Percentiles rank a stretch among this genome's conserved stretches.
Evolutionary conservation across 805 yeast species (phyloP).

Genomic region (Nakazawaea pomicola): DNA sequence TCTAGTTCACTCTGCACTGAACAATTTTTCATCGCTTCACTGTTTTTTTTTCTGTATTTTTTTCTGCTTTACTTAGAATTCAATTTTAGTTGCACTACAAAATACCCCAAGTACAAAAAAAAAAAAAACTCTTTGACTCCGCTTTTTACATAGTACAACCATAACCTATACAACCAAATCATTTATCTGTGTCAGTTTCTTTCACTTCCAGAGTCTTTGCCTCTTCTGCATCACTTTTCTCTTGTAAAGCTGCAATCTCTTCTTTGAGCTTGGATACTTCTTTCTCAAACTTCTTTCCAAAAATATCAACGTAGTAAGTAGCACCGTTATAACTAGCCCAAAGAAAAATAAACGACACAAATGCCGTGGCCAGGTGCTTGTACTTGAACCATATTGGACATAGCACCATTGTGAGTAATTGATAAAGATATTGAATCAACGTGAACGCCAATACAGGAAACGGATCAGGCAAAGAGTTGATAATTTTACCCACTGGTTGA

Average conservation of each 20-base stretch:
- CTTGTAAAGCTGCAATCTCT: constrained; percentile 66
- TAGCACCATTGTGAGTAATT: constrained; percentile 77
- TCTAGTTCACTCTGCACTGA: background rate
- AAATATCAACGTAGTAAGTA: constrained; percentile 85
- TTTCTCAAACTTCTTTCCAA: constrained; percentile 84
- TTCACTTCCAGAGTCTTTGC: too few species aligned
- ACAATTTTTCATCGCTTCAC: background rate
- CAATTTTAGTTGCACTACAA: too few species aligned
- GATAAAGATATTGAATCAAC: constrained; percentile 81
- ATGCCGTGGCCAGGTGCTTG: constrained; percentile 60
- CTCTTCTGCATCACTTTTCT: background rate
- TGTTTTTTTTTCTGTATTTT: background rate
- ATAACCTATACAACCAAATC: too few species aligned
- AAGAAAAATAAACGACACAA: constrained; percentile 67
- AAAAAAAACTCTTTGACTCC: too few species aligned
- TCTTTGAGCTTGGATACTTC: constrained; percentile 68
- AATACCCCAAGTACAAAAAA: too few species aligned
- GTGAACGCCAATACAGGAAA: constrained; percentile 88
- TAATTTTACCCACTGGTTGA: constrained; percentile 64
- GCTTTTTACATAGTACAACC: too few species aligned
- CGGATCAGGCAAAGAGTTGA: constrained; percentile 76
- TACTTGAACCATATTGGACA: constrained; percentile 86
- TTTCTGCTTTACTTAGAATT: background rate
- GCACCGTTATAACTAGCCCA: constrained; percentile 92
- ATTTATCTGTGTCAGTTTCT: background rate